phyloP scores from a whole-genome alignment of 148 eudicot genomes.

The Pouteria glomerata region DNA sequence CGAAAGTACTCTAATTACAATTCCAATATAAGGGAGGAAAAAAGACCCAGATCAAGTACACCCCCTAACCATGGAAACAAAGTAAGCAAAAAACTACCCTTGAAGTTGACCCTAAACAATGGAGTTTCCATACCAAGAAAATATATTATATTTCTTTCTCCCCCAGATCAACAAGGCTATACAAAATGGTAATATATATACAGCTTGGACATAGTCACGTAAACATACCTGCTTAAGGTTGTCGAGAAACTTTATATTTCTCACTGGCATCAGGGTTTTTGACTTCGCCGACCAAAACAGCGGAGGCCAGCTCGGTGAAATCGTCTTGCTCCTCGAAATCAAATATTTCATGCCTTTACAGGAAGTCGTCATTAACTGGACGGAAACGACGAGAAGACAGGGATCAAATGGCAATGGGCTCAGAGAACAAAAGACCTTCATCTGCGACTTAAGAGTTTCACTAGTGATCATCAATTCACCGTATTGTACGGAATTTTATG shows the following conservation, averaged over 20 bases:
- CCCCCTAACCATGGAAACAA: no score
- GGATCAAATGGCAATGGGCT: not conserved
- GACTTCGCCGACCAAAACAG: slow-evolving; percentile 10
- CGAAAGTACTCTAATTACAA: no score
- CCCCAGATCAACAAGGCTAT: no score
- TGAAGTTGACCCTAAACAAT: no score
- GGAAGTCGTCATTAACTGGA: slow-evolving; percentile 5
- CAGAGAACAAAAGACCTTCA: not conserved
- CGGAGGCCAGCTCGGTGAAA: slow-evolving; percentile 11
- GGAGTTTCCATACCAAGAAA: no score
- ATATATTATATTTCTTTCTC: no score
- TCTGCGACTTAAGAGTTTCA: not conserved
- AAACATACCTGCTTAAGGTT: slow-evolving; percentile 15
- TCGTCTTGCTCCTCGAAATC: slow-evolving; percentile 51
- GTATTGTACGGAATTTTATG: not conserved
- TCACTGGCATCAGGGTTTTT: slow-evolving; percentile 29
- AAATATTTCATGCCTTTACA: slow-evolving; percentile 31
- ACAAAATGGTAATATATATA: no score
- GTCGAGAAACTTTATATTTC: slow-evolving; percentile 31
- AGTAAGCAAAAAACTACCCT: no score
- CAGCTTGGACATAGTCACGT: no score
- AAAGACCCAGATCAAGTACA: no score
- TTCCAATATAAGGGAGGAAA: no score
- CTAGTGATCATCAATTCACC: not conserved
- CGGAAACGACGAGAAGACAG: not conserved